Percentiles rank a stretch among this genome's conserved stretches.
Conservation (phyloP, 2,329 filamentous ascomycete species). For the Orbilia oligospora region DNA sequence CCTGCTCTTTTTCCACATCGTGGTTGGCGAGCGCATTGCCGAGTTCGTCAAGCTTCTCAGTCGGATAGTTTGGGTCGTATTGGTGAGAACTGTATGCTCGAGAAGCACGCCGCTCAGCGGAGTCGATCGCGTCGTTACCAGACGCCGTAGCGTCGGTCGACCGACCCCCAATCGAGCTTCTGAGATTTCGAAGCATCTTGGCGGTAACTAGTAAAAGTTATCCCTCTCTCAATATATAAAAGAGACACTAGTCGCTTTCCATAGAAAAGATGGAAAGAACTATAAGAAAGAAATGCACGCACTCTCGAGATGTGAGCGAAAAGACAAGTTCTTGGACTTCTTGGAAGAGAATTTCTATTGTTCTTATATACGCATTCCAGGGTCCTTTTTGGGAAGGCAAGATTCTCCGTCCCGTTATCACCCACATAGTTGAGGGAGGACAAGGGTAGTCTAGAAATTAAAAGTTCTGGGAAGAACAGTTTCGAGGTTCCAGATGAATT, state of each 20-base stretch:
- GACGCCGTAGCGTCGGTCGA: slow-evolving; percentile 59
- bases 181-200: slow-evolving; percentile 57
- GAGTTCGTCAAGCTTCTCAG: slow-evolving; percentile 55
- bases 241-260: slow-evolving; percentile 36
- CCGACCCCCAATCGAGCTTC: slow-evolving; percentile 56
- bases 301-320: slow-evolving; percentile 27
- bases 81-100: slow-evolving; percentile 43
- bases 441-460: slow-evolving; percentile 42
- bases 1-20: slow-evolving; percentile 66
- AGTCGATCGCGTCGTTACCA: slow-evolving; percentile 57
- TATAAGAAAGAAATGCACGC: slow-evolving; percentile 1
- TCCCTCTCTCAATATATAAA: slow-evolving; percentile 41
- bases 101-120: slow-evolving; percentile 53
- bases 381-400: slow-evolving; percentile 45
- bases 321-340: slow-evolving; percentile 51
- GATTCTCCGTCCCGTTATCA: slow-evolving; percentile 40
- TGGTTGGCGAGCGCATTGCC: slow-evolving; percentile 58
- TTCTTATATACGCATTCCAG: slow-evolving; percentile 58
- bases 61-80: slow-evolving; percentile 60
- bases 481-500: slow-evolving; percentile 59
- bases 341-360: slow-evolving; percentile 42
- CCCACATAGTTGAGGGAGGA: slow-evolving; percentile 22
- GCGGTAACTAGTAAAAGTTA: background rate
- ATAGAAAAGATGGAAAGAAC: slow-evolving; percentile 40
- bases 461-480: slow-evolving; percentile 21